Conservation (phyloP, 768 basidiomycete species). For the Leccinum aurantiacum region DNA sequence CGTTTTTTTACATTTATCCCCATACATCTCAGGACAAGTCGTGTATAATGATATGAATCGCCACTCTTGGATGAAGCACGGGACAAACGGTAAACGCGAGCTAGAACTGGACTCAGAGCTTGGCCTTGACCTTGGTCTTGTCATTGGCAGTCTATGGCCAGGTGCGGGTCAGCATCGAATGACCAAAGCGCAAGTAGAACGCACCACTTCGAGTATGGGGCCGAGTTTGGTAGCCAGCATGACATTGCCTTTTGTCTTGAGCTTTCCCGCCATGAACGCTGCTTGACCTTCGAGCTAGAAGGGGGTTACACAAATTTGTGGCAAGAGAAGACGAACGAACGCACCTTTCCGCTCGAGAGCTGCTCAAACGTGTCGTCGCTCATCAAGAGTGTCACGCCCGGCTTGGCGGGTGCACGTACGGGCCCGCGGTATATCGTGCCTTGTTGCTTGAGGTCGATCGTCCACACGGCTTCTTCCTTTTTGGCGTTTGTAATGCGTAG, state of each 20-base stretch:
- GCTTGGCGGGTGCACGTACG: conserved; percentile 48
- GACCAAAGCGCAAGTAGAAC: neutral
- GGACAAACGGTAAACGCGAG: neutral
- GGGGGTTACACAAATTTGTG: neutral
- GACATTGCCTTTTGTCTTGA: conserved; percentile 90
- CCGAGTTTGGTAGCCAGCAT: conserved; percentile 94
- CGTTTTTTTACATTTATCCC: conserved; percentile 11
- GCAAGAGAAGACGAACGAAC: conserved; percentile 7
- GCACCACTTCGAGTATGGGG: conserved; percentile 68
- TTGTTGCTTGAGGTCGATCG: conserved; percentile 89
- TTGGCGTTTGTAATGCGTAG: conserved; percentile 72
- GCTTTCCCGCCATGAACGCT: conserved; percentile 93
- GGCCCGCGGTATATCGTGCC: conserved; percentile 75
- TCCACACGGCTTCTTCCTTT: conserved; percentile 78
- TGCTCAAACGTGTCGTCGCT: conserved; percentile 73
- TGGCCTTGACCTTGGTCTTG: conserved; percentile 33
- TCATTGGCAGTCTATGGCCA: conserved; percentile 28
- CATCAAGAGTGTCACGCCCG: conserved; percentile 81
- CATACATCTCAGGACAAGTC: neutral
- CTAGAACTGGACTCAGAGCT: conserved; percentile 32
- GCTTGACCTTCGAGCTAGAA: conserved; percentile 83
- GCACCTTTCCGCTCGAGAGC: conserved; percentile 72
- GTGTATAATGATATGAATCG: conserved; percentile 21
- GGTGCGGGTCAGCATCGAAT: neutral
- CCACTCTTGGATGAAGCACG: conserved; percentile 14